phyloP scores from a whole-genome alignment of 2,329 filamentous ascomycete species.

The Pyrenophora teres region DNA sequence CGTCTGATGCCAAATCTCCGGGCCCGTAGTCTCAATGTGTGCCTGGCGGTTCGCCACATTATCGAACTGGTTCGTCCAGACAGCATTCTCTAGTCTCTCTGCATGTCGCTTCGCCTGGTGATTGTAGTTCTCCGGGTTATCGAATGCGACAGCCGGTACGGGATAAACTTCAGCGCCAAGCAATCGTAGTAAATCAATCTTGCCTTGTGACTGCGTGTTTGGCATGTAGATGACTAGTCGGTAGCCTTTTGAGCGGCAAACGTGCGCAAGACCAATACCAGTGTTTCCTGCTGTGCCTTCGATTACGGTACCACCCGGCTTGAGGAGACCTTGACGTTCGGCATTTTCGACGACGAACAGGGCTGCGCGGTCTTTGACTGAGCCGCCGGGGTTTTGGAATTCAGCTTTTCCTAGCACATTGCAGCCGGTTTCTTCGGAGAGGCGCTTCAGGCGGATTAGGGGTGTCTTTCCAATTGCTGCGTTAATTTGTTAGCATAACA shows the following conservation, averaged over 20 bases:
- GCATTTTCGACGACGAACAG: conserved; percentile 93
- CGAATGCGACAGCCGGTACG: conserved; percentile 92
- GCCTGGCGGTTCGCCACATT: conserved; percentile 92
- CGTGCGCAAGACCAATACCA: conserved; percentile 94
- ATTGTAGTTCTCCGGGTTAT: conserved; percentile 97
- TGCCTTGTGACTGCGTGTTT: conserved; percentile 96
- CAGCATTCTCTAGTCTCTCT: conserved; percentile 81
- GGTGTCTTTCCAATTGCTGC: conserved; percentile 96
- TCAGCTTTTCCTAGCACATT: conserved; percentile 95
- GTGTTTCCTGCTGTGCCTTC: conserved; percentile 98
- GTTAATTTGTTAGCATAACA: conserved; percentile 3
- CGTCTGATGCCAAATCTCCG: conserved; percentile 96
- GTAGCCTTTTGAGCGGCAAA: conserved; percentile 90
- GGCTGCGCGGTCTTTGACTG: conserved; percentile 93
- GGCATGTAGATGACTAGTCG: conserved; percentile 99
- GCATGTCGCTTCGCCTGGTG: conserved; percentile 91
- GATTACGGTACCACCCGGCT: conserved; percentile 88
- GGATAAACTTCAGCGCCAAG: conserved; percentile 95
- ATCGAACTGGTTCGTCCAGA: conserved; percentile 99
- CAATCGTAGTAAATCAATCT: conserved; percentile 89
- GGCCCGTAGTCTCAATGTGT: conserved; percentile 95
- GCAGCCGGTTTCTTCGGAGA: conserved; percentile 91
- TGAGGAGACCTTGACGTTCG: conserved; percentile 81
- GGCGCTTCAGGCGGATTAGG: conserved; percentile 83
- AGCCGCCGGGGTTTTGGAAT: conserved; percentile 97